A percentile compares a stretch with the other conserved stretches of the same genome.
Evolutionary conservation across 352 stramenopile species (phyloP).

Genomic region (Phytophthora ramorum): DNA sequence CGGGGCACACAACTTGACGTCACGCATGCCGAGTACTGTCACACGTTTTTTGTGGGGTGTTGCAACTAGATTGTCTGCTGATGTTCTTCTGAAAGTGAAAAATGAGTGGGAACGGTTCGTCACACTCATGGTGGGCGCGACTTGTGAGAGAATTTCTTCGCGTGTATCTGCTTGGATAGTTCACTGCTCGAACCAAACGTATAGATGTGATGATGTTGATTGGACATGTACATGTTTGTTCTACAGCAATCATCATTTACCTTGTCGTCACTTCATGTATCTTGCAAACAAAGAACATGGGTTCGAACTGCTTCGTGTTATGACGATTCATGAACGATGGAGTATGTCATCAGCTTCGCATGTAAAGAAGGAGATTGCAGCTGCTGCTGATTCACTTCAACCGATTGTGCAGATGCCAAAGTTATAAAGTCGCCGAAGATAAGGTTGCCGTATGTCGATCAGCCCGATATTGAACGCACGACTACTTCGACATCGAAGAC

Average conservation of each 20-base stretch:
- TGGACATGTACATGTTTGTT: slow-evolving; percentile 4
- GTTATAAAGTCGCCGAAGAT: slow-evolving; percentile 11
- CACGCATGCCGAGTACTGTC: slow-evolving; percentile 2
- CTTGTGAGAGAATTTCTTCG: slow-evolving; percentile 29
- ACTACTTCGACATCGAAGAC: not conserved
- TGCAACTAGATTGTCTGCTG: not conserved
- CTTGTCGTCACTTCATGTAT: slow-evolving; percentile 4
- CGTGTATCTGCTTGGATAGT: slow-evolving; percentile 12
- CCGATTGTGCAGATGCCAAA: slow-evolving; percentile 3
- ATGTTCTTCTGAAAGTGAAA: slow-evolving; percentile 11
- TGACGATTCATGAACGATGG: not conserved
- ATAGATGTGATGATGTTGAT: slow-evolving; percentile 9
- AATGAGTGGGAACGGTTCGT: slow-evolving; percentile 28
- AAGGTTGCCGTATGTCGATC: slow-evolving; percentile 6
- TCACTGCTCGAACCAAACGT: slow-evolving; percentile 3
- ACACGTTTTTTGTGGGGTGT: slow-evolving; percentile 6
- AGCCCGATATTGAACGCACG: not conserved
- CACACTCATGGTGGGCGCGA: slow-evolving; percentile 22
- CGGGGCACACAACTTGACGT: not conserved
- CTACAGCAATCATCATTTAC: slow-evolving; percentile 6
- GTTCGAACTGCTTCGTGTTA: not conserved
- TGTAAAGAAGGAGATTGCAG: not conserved
- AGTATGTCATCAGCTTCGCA: not conserved
- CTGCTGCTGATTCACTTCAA: not conserved
- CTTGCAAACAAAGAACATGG: not conserved